Base-by-base conservation (phyloP, 2,329 filamentous ascomycete genomes). In the Ophiostoma piceae region DNA sequence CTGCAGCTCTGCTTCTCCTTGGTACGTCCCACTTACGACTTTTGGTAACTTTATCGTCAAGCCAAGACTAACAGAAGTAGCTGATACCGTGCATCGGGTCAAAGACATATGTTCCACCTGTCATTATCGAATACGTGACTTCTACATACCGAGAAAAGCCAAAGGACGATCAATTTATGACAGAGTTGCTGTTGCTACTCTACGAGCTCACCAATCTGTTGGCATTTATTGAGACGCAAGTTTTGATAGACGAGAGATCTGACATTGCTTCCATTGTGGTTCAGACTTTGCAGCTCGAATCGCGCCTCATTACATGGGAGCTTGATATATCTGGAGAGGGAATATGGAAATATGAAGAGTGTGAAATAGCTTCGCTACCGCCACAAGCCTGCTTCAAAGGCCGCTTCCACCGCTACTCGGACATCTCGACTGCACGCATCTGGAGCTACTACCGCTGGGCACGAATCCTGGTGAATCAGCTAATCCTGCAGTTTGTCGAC, bases 381-480 rank as follows among this genome's bases (percentile, higher is more conserved):
- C 72, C 79, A 0, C 77, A 79, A 1, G 81, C 81, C 12, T 79
- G 85, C 68, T 87, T 86, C 71, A 79, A 82, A 22, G 81, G 82
- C 14, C 79, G 81, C 69, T 88, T 85, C 74, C 85, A 89, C 74
- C 75, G 81, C 29, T 89, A 89, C 73, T 76, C 77, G 19, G 82
- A 84, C 72, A 81, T 86, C 69, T 86, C 83, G 80, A 78, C 82
- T 22, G 84, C 83, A 9, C 81, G 84, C 32, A 80, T 85, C 57
- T 88, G 84, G 84, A 86, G 85, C 71, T 83, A 88, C 73, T 87
- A 84, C 73, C 84, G 87, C 32, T 87, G 85, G 80, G 81, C 82
- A 7, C 83, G 85, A n/a, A 83, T 87, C 32, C 76, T 88, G 11
- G 75, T 82, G 19, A 83, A 81, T 74, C 81, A 87, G 71, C 79